Evolutionary conservation across 1,139 yeast species (phyloP).

Genomic region (Yamadazyma songkhlaensis): DNA sequence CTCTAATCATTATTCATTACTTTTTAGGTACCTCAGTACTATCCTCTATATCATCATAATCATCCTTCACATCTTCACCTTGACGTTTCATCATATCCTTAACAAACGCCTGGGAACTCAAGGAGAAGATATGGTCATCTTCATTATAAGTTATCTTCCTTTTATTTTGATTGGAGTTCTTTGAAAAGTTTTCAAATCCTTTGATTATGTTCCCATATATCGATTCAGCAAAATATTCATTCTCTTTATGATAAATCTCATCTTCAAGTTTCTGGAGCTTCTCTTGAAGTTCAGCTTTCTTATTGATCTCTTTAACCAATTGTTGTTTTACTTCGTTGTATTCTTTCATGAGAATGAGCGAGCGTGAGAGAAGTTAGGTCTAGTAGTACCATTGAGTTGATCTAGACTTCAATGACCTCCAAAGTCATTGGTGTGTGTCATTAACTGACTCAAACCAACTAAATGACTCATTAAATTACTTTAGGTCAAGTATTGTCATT

Average conservation of each 20-base stretch:
- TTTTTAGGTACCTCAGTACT: slow-evolving; percentile 32
- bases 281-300: slow-evolving; percentile 64
- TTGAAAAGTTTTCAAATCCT: slow-evolving; percentile 83
- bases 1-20: too few species aligned
- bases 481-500: too few species aligned
- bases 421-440: too few species aligned
- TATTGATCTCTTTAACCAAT: slow-evolving; percentile 60
- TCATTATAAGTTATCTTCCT: slow-evolving; percentile 58
- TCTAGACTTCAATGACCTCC: too few species aligned
- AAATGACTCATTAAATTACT: too few species aligned
- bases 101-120: slow-evolving; percentile 72
- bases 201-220: slow-evolving; percentile 78
- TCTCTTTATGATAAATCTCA: slow-evolving; percentile 77
- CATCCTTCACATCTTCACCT: slow-evolving; percentile 28
- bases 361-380: too few species aligned
- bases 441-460: too few species aligned
- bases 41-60: slow-evolving; percentile 47
- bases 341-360: slow-evolving; percentile 26
- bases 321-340: slow-evolving; percentile 69
- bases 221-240: slow-evolving; percentile 69
- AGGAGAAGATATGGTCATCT: slow-evolving; percentile 81
- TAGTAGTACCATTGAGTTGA: too few species aligned
- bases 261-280: slow-evolving; percentile 69
- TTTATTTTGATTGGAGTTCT: slow-evolving; percentile 49
- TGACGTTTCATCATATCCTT: slow-evolving; percentile 52